A percentile compares a stretch with the other conserved stretches of the same genome.
These are phyloP conservation scores for Diutina siamensis DNA, from an alignment of 1,139 yeast genomes.

Conservation along the genomic window DNA sequence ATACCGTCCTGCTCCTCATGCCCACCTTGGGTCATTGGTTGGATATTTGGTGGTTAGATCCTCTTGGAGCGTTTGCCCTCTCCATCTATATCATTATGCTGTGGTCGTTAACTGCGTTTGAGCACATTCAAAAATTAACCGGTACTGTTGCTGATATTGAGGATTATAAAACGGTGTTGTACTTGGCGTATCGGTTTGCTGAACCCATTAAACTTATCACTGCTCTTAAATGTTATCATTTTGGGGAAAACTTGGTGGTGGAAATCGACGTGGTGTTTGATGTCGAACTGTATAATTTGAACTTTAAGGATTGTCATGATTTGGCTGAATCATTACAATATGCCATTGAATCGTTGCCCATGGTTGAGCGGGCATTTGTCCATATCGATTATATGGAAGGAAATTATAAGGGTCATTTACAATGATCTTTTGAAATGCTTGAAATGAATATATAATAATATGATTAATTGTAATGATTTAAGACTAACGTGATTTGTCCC, in stretches of 20 bases:
- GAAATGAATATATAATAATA: too few species aligned
- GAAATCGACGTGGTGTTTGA: slow-evolving; percentile 66
- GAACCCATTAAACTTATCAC: slow-evolving; percentile 56
- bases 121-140: slow-evolving; percentile 62
- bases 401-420: slow-evolving; percentile 39
- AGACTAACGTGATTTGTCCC: too few species aligned
- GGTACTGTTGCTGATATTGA: slow-evolving; percentile 59
- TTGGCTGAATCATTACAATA: slow-evolving; percentile 74
- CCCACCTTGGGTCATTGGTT: slow-evolving; percentile 48
- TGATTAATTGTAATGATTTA: too few species aligned
- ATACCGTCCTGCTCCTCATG: slow-evolving; percentile 53
- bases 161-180: slow-evolving; percentile 56
- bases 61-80: slow-evolving; percentile 56
- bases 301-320: slow-evolving; percentile 63
- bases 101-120: slow-evolving; percentile 57
- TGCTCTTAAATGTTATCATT: slow-evolving; percentile 62
- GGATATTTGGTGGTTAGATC: slow-evolving; percentile 61
- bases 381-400: slow-evolving; percentile 63
- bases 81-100: slow-evolving; percentile 52
- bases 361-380: slow-evolving; percentile 72
- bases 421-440: too few species aligned
- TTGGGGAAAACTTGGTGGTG: slow-evolving; percentile 66
- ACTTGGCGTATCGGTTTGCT: slow-evolving; percentile 59
- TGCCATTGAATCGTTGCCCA: slow-evolving; percentile 65
- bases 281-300: slow-evolving; percentile 28